phyloP scores from a whole-genome alignment of 1,284 basidiomycete genomes.

The Ceratobasidium sp. region DNA sequence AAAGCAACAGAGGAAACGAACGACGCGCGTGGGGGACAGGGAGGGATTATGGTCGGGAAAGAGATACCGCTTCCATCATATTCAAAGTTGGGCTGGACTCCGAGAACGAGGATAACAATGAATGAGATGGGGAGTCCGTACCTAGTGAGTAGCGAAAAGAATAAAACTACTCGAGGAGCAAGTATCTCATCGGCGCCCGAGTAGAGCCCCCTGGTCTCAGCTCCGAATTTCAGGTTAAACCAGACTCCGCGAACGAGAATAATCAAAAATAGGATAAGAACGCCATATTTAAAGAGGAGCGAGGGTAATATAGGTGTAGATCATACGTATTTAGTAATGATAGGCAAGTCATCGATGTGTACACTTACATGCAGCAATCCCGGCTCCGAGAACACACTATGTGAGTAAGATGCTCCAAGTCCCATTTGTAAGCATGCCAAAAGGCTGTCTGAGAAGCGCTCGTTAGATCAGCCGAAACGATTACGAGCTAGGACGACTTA shows the following conservation, averaged over 20 bases:
- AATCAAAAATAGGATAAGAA: neutral
- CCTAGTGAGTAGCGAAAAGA: no score
- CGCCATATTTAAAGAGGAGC: neutral
- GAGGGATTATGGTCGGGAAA: no score
- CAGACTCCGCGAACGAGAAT: neutral
- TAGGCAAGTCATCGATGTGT: neutral
- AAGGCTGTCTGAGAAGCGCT: neutral
- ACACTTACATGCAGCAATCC: neutral
- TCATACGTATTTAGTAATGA: neutral
- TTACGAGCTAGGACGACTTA: neutral
- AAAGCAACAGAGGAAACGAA: no score
- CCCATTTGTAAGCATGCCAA: neutral
- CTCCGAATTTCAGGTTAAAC: constrained; percentile 16
- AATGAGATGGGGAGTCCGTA: no score
- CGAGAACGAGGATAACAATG: no score
- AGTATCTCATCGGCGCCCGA: neutral
- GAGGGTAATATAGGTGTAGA: neutral
- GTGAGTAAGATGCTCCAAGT: neutral
- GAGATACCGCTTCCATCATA: neutral
- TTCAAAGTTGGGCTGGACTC: constrained; percentile 13
- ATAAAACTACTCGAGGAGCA: neutral
- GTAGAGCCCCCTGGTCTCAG: neutral
- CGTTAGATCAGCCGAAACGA: neutral
- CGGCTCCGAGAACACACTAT: constrained; percentile 10
- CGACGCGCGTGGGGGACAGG: no score